Evolutionary conservation across 768 basidiomycete species (phyloP).

Genomic region (Rickenella mellea): DNA sequence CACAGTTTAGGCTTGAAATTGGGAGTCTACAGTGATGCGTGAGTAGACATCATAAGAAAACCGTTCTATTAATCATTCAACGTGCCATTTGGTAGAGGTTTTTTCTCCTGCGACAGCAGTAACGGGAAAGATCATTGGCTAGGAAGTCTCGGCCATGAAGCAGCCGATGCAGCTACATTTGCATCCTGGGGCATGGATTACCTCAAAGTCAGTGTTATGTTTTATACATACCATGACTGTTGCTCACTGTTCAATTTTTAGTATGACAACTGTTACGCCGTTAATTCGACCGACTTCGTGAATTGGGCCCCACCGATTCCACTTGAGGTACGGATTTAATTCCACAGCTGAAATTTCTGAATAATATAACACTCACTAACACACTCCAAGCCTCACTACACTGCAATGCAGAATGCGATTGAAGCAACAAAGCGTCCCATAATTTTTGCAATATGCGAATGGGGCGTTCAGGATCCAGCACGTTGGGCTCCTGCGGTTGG

Average conservation of each 20-base stretch:
- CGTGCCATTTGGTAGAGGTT: conserved; percentile 20
- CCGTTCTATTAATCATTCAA: neutral
- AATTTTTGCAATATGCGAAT: conserved; percentile 42
- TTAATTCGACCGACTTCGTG: conserved; percentile 35
- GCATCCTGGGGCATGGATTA: conserved; percentile 36
- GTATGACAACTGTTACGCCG: conserved; percentile 44
- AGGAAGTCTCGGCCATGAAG: conserved; percentile 37
- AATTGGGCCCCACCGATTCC: conserved; percentile 33
- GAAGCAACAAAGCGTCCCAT: conserved; percentile 34
- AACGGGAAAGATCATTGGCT: conserved; percentile 35
- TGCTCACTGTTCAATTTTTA: conserved; percentile 1
- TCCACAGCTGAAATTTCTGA: too few species aligned
- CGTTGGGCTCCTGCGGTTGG: conserved; percentile 34
- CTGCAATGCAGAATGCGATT: conserved; percentile 37
- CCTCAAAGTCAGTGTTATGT: conserved; percentile 12
- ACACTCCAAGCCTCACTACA: conserved; percentile 30
- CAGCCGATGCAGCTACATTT: conserved; percentile 35
- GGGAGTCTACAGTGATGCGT: conserved; percentile 9
- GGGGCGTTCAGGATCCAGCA: conserved; percentile 45
- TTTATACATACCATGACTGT: neutral
- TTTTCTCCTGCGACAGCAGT: conserved; percentile 36
- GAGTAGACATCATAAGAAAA: conserved; percentile 7
- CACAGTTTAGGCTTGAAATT: conserved; percentile 6
- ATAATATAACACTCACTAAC: too few species aligned
- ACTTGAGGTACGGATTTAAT: too few species aligned